Base-by-base conservation (phyloP, 352 stramenopile genomes). In the Phytopythium oedochilum region DNA sequence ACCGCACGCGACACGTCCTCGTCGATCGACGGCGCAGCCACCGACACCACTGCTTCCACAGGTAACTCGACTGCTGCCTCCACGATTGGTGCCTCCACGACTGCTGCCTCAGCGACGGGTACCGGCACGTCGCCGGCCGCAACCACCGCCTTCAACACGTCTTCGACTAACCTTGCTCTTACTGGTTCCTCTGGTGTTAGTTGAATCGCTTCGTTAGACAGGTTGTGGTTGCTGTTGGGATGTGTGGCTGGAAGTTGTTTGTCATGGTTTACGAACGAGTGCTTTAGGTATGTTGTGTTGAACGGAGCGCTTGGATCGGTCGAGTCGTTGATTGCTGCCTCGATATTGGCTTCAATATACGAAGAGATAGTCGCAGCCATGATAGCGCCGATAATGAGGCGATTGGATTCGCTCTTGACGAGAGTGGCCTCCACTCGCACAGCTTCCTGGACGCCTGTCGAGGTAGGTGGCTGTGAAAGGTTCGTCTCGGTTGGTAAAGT, bases 351-450 rank as follows among this genome's bases (percentile, higher is more conserved):
- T 9, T 68, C 40, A 7, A 71, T 25, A 28, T 53, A 68, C 10
- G 9, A 61, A 14, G 48, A 38, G 31, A 73, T 69, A 2, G 50
- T 61, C 7, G 35, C 56, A 25, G 28, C 47, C 64, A 73, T 66
- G 34, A 73, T 60, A 6, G 57, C 61, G 18, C 20, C 40, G 6
- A 73, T 34, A 31, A 73, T 70, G 28, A 60, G 52, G 22, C 42
- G 54, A 50, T 73, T 60, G 0, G 64, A 73, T 31, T 59, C 50
- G 22, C 53, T 67, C 17, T 69, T 73, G 0, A 52, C 3, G n/a
- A 73, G 46, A 10, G 45, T 3, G 2, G 22, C 12, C 1, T 32
- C 48, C 14, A 20, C 9, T 53, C 15, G 46, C 32, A 17, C 28
- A 9, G 18, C 28, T 26, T 15, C 9, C 5, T 18, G 3, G 29